Evolutionary conservation across 306 rosid genomes (phyloP), one percentile per base, ranked within the genome.

Genomic region (Cucurbita ficifolia): DNA sequence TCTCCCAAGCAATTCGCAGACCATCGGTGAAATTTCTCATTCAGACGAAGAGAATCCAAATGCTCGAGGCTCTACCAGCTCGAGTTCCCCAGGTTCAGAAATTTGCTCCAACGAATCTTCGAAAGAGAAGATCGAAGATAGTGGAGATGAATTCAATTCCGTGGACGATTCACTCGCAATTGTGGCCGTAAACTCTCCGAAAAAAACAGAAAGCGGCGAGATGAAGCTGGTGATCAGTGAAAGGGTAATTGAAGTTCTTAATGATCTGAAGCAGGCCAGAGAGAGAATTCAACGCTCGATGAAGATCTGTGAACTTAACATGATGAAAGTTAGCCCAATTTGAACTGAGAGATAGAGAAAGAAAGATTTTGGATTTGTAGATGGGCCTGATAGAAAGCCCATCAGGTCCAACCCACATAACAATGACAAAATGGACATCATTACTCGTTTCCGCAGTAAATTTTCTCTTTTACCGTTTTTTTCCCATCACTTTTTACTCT

Each of bases 121-220:
- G n/a, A 48, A 74, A 75, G 72, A 58, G 48, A 82, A 83, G 49
- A 72, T 51, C 75, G 87, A 73, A 75, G 80, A 78, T 61, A 13
- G 77, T 76, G 85, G 72, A 76, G 81, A 70, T 16, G 33, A 71
- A 8, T 29, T 35, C 43, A 39, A 35, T 51, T n/a, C 45, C 4
- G 6, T 5, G 10, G 55, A 24, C n/a, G 6, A 43, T 45, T 42
- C 73, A 45, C 56, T 45, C 3, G 73, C 73, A 68, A 1, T 21
- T 3, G 38, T 12, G 6, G 54, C 39, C 10, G 54, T 42, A 6
- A 46, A 42, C 19, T 45, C 17, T 39, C 55, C 53, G 56, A 56
- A 6, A 18, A 53, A 39, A 38, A 6, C 49, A 11, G 50, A 35
- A 54, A 19, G 19, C 39, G 10, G 19, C 45, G 74, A 70, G 58